A percentile compares a stretch with the other conserved stretches of the same genome.
These are phyloP conservation scores for Trichoderma atrobrunneum DNA, from an alignment of 2,329 filamentous ascomycete genomes.

Conservation along the genomic window DNA sequence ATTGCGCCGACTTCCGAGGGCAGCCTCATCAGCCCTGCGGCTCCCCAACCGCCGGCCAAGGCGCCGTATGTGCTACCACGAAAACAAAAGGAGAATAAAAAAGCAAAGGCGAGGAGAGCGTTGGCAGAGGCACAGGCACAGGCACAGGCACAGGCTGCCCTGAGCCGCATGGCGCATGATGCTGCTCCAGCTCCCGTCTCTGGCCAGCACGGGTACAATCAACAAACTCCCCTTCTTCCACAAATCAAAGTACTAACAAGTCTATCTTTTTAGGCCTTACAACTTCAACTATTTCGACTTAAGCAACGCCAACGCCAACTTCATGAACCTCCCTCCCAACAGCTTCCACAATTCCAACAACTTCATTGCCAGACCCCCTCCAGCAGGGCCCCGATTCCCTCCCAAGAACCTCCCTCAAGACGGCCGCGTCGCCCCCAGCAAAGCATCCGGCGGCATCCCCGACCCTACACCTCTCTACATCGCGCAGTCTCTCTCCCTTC, in stretches of 20 bases:
- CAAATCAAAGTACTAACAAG: not conserved
- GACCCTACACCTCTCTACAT: conserved; percentile 61
- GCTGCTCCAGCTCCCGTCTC: not conserved
- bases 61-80: conserved; percentile 12
- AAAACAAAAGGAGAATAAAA: conserved; percentile 1
- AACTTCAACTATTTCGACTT: not conserved
- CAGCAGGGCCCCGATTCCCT: not conserved
- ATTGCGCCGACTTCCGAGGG: conserved; percentile 5
- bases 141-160: not conserved
- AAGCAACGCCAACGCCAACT: too few relatives aligned
- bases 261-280: not conserved
- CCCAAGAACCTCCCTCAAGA: not conserved
- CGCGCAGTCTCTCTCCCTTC: conserved; percentile 45
- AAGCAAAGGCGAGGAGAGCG: conserved; percentile 1
- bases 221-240: not conserved
- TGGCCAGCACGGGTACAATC: not conserved
- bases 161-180: not conserved
- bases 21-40: conserved; percentile 1
- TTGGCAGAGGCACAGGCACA: not conserved
- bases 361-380: not conserved
- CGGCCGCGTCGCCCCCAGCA: conserved; percentile 30
- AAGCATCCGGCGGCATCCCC: conserved; percentile 57
- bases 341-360: not conserved
- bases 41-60: conserved; percentile 39
- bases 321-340: not conserved